Evolutionary conservation across 257 asterid genomes (phyloP).

Genomic region (Nemophila menziesii): DNA sequence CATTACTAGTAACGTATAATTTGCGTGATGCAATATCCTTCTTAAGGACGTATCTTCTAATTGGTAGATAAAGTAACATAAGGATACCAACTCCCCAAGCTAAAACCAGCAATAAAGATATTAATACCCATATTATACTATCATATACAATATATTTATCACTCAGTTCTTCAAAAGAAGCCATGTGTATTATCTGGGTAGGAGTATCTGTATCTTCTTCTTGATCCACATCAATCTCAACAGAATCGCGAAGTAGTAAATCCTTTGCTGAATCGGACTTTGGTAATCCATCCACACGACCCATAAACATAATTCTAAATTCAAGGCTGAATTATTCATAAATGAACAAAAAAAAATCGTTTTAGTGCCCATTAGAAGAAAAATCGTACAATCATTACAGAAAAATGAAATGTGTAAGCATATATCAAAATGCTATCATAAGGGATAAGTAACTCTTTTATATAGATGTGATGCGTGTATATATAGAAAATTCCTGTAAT

Average conservation of each 20-base stretch:
- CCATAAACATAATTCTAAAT: conserved; percentile 38
- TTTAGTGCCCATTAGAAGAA: not conserved
- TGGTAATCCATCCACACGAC: conserved; percentile 34
- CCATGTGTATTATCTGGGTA: conserved; percentile 28
- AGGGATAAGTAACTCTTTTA: no score
- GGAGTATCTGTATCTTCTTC: conserved; percentile 24
- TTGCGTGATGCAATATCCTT: conserved; percentile 55
- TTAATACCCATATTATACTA: conserved; percentile 50
- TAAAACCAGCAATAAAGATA: conserved; percentile 54
- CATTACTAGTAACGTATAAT: conserved; percentile 43
- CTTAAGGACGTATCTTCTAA: conserved; percentile 50
- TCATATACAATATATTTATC: conserved; percentile 40
- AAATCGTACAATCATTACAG: not conserved
- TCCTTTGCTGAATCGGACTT: conserved; percentile 23
- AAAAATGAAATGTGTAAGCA: not conserved
- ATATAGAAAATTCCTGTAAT: no score
- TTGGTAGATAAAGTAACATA: conserved; percentile 60
- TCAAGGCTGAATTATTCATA: not conserved
- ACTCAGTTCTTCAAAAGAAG: conserved; percentile 54
- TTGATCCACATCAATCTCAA: conserved; percentile 37
- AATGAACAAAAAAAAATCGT: not conserved
- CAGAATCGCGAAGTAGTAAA: conserved; percentile 40
- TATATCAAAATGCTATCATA: no score
- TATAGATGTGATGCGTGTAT: no score
- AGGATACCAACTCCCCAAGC: conserved; percentile 73